Percentiles rank a stretch among this genome's conserved stretches.
phyloP scores from a whole-genome alignment of 1,139 yeast species.

The Arxiozyma bovina region DNA sequence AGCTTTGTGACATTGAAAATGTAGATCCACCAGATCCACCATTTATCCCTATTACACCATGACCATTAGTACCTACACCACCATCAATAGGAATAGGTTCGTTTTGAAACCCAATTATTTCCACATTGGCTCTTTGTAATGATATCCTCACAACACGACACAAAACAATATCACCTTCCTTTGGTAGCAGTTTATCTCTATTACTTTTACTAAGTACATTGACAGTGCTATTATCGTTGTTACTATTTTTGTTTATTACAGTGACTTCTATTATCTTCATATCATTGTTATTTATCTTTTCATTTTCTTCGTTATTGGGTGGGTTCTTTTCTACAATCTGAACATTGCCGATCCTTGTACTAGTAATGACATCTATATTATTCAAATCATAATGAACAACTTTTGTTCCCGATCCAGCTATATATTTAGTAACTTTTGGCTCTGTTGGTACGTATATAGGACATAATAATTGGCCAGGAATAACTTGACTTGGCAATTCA shows the following conservation, averaged over 20 bases:
- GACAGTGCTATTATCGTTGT: conserved; percentile 8
- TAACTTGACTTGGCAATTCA: conserved; percentile 38
- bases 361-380: conserved; percentile 41
- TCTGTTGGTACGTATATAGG: conserved; percentile 34
- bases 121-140: conserved; percentile 66
- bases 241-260: conserved; percentile 7
- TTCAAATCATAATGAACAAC: conserved; percentile 22
- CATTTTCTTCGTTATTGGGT: not conserved
- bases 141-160: conserved; percentile 63
- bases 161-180: conserved; percentile 76
- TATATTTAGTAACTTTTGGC: conserved; percentile 32
- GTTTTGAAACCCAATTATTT: conserved; percentile 71
- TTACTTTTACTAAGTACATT: conserved; percentile 7
- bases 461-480: conserved; percentile 69
- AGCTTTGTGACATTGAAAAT: conserved; percentile 39
- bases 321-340: conserved; percentile 21
- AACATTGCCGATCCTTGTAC: conserved; percentile 62
- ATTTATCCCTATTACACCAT: conserved; percentile 37
- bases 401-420: conserved; percentile 42
- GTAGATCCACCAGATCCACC: conserved; percentile 53
- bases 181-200: conserved; percentile 50
- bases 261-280: conserved; percentile 9
- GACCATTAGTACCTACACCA: conserved; percentile 60
- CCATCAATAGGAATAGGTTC: conserved; percentile 44
- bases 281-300: conserved; percentile 5